Evolutionary conservation across 768 basidiomycete species (phyloP), one percentile per base, ranked within the genome.

Genomic region (Chlorophyllum brunneum): DNA sequence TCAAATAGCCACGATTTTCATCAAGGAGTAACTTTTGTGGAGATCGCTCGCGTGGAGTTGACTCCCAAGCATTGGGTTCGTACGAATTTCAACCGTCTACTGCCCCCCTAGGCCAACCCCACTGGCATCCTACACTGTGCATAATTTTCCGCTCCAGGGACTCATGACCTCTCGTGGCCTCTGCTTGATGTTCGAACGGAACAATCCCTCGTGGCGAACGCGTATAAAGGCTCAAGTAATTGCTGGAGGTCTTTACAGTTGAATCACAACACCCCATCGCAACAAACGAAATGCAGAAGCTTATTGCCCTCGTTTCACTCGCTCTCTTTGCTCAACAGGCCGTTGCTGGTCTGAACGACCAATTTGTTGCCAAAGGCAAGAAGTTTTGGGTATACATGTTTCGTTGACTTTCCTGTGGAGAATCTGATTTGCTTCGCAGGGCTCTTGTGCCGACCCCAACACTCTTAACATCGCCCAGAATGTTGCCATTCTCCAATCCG

Each of bases 401-500:
- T 23, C 16, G 1, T 30, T 18, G 15, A n/a, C n/a, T n/a, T n/a
- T n/a, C n/a, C n/a, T n/a, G n/a, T n/a, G n/a, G n/a, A n/a, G n/a
- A n/a, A n/a, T n/a, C n/a, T n/a, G n/a, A n/a, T n/a, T 20, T 20
- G 4, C 24, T 31, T 26, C 22, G 5, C 27, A 61, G 63, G 63
- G 59, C 16, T 59, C 62, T 39, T 57, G 56, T 29, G 62, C 64
- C 22, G 63, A 63, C 29, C 52, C 64, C 3, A 62, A 55, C 54
- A 64, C 60, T 43, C 60, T 67, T 30, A 64, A 63, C 48, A 66
- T 60, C 59, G 61, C 68, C 46, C 10, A 66, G 67, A 68, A 49
- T 4, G 55, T 48, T 38, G 26, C 20, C 15, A 13, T 48, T 3
- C 3, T 26, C 29, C 30, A 58, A 41, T 60, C 65, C 24, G 64